A percentile compares a stretch with the other conserved stretches of the same genome.
phyloP scores from a whole-genome alignment of 768 basidiomycete species.

The Heimioporus sp. region DNA sequence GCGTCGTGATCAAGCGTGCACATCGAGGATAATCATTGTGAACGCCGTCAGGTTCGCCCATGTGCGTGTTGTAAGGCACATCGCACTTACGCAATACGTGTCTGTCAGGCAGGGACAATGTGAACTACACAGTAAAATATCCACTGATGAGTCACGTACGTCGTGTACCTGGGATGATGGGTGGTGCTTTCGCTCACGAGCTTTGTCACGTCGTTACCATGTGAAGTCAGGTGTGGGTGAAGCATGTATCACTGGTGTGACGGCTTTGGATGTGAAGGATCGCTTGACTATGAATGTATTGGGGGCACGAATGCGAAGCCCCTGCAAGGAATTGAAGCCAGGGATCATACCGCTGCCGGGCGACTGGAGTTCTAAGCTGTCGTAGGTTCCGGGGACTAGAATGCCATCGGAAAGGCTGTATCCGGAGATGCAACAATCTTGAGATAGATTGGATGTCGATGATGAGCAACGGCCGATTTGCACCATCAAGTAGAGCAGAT shows the following conservation, averaged over 20 bases:
- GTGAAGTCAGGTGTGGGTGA: no score
- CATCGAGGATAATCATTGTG: no score
- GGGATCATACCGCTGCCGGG: neutral
- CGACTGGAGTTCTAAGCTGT: neutral
- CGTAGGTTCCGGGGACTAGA: constrained; percentile 10
- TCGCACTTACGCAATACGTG: neutral
- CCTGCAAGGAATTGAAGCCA: neutral
- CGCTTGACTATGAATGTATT: neutral
- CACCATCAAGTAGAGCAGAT: no score
- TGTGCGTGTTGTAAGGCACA: neutral
- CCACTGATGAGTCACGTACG: neutral
- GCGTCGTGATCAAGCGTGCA: no score
- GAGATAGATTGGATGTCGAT: no score
- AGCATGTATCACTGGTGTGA: no score
- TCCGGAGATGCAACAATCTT: neutral
- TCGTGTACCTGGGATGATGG: neutral
- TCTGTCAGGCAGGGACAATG: neutral
- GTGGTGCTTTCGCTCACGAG: no score
- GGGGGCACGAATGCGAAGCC: neutral
- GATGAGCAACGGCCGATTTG: no score
- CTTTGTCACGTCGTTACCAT: no score
- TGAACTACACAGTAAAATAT: neutral
- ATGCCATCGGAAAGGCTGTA: constrained; percentile 3
- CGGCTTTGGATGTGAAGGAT: neutral
- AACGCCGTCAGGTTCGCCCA: no score